Evolutionary conservation across 139 green algal species (phyloP).

Genomic region (Tetraselmis chui): DNA sequence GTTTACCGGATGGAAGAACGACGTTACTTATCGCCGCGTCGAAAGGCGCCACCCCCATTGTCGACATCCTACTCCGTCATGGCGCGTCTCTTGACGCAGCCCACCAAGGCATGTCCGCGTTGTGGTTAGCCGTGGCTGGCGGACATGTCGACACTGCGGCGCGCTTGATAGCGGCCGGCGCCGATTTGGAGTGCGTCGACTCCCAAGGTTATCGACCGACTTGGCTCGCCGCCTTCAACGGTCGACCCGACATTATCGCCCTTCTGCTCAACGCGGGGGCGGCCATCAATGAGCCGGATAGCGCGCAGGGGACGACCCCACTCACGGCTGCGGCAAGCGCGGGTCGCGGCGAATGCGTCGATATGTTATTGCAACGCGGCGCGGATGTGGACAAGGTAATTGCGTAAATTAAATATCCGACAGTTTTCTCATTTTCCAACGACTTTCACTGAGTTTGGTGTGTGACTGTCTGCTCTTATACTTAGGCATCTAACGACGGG

Average conservation of each 20-base stretch:
- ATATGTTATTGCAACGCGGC: not conserved
- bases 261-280: not conserved
- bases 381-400: not conserved
- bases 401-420: too few species aligned
- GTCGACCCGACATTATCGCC: not conserved
- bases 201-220: not conserved
- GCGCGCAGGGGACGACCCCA: not conserved
- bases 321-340: not conserved
- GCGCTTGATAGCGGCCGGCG: not conserved
- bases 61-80: not conserved
- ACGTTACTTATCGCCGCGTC: not conserved
- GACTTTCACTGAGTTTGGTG: too few species aligned
- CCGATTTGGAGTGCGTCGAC: not conserved
- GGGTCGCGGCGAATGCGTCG: not conserved
- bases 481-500: not conserved
- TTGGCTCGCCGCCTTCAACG: not conserved
- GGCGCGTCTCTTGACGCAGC: not conserved
- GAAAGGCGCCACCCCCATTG: not conserved
- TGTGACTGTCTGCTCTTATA: too few species aligned
- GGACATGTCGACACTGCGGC: not conserved
- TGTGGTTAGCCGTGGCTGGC: not conserved
- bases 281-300: not conserved
- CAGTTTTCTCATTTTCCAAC: too few species aligned
- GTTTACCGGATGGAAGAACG: not conserved
- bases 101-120: not conserved